Conservation (phyloP, 2,329 filamentous ascomycete genomes). For the Camillea tinctor region DNA sequence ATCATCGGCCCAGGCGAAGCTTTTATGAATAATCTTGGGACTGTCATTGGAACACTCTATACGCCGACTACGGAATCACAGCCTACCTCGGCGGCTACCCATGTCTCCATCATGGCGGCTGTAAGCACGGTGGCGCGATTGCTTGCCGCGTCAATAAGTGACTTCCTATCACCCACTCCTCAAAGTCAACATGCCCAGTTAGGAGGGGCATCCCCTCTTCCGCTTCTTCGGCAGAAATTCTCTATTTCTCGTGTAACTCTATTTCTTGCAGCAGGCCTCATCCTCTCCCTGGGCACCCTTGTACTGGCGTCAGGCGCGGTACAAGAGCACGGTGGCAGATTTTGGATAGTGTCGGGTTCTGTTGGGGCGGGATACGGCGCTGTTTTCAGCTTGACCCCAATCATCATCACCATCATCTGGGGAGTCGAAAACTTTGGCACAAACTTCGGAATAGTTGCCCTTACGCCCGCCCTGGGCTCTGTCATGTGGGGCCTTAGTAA, state of each 20-base stretch:
- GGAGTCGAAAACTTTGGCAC: conserved; percentile 98
- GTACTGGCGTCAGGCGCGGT: conserved; percentile 73
- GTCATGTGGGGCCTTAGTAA: conserved; percentile 75
- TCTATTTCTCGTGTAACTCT: conserved; percentile 77
- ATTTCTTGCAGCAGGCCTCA: conserved; percentile 69
- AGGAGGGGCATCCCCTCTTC: conserved; percentile 30
- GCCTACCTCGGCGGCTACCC: conserved; percentile 70
- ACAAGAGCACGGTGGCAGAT: conserved; percentile 73
- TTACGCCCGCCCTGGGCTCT: conserved; percentile 83
- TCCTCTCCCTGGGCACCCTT: conserved; percentile 74
- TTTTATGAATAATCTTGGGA: conserved; percentile 96
- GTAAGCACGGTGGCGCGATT: conserved; percentile 89
- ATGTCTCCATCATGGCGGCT: conserved; percentile 88
- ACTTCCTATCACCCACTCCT: conserved; percentile 73
- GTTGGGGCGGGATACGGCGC: conserved; percentile 93
- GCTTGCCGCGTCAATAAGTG: conserved; percentile 84
- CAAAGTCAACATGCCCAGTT: conserved; percentile 58
- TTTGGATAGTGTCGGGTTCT: conserved; percentile 81
- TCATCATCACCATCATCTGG: conserved; percentile 96
- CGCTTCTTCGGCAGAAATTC: conserved; percentile 41
- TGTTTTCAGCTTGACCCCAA: conserved; percentile 83
- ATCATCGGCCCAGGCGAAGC: conserved; percentile 94
- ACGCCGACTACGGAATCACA: conserved; percentile 48
- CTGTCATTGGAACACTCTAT: conserved; percentile 84
- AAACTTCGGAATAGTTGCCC: conserved; percentile 94